Evolutionary conservation across 108 stramenopile species (phyloP).

Genomic region (Cyclotella atomus): DNA sequence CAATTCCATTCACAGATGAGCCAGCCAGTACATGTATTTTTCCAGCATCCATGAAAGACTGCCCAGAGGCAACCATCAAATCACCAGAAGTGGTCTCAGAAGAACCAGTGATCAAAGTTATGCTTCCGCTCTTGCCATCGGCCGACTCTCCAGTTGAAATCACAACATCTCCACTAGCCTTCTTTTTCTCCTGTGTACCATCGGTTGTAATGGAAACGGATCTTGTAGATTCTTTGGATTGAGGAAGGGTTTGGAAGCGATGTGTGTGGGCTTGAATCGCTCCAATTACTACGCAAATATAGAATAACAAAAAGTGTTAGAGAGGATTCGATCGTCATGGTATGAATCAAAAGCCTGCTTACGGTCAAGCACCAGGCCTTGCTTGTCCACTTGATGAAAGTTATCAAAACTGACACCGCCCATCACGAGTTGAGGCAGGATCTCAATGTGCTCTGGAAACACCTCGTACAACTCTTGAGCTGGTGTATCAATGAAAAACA

Average conservation of each 20-base stretch:
- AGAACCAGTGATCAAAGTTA: conserved; percentile 23
- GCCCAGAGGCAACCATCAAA: conserved; percentile 15
- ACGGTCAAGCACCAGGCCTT: conserved; percentile 57
- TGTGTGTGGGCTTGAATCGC: conserved; percentile 58
- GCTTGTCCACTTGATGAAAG: conserved; percentile 72
- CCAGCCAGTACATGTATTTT: neutral
- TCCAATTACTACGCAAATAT: conserved; percentile 50
- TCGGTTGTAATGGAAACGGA: conserved; percentile 22
- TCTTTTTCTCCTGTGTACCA: conserved; percentile 3
- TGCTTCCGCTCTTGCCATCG: conserved; percentile 17
- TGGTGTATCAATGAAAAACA: no score
- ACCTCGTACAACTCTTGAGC: conserved; percentile 75
- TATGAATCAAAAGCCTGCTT: neutral
- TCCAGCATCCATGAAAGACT: conserved; percentile 18
- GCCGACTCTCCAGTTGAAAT: conserved; percentile 15
- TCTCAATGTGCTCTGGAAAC: conserved; percentile 78
- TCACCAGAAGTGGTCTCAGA: conserved; percentile 11
- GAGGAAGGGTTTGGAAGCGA: conserved; percentile 37
- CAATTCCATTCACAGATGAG: conserved; percentile 21
- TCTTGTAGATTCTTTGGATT: conserved; percentile 11
- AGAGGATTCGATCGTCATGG: neutral
- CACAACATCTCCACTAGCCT: conserved; percentile 16
- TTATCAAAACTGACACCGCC: conserved; percentile 53
- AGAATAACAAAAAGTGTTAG: neutral
- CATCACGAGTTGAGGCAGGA: conserved; percentile 58